Conservation (phyloP, 306 rosid species). For the Trifolium fragiferum region DNA sequence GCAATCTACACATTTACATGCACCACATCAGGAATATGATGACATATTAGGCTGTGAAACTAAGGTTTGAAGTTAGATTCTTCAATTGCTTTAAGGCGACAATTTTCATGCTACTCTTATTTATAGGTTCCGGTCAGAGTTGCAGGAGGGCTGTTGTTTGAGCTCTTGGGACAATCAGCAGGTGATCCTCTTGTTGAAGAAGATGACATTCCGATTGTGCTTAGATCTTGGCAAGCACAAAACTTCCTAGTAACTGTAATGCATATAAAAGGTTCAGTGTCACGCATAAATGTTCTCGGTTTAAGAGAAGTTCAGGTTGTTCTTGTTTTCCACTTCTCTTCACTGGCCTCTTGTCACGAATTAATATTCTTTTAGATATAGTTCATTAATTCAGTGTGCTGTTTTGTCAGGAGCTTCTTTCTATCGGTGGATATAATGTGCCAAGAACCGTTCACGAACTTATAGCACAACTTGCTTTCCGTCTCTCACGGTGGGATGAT, state of each 20-base stretch:
- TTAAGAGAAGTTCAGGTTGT: constrained; percentile 92
- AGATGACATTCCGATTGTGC: constrained; percentile 91
- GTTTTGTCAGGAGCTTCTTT: constrained; percentile 80
- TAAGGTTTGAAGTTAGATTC: constrained; percentile 2
- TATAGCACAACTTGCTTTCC: constrained; percentile 77
- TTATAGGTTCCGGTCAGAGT: constrained; percentile 91
- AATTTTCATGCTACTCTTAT: constrained; percentile 30
- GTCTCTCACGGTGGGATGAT: constrained; percentile 97
- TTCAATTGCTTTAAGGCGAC: constrained; percentile 22
- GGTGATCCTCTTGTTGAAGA: constrained; percentile 86
- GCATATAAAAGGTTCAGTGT: constrained; percentile 73
- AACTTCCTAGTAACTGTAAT: constrained; percentile 80
- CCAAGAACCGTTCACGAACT: constrained; percentile 95
- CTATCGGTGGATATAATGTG: constrained; percentile 73
- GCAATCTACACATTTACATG: constrained; percentile 6
- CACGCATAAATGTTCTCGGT: constrained; percentile 75
- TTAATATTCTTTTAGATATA: constrained; percentile 20
- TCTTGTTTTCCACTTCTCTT: constrained; percentile 35
- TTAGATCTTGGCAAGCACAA: constrained; percentile 95
- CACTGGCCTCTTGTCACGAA: constrained; percentile 35
- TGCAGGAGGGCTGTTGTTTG: constrained; percentile 92
- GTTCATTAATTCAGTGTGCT: constrained; percentile 25
- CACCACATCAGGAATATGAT: constrained; percentile 13
- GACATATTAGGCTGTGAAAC: constrained; percentile 10
- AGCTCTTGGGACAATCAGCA: constrained; percentile 90